Conservation (phyloP, 495 filamentous ascomycete genomes). For the Pyrenopolyporus hunteri region DNA sequence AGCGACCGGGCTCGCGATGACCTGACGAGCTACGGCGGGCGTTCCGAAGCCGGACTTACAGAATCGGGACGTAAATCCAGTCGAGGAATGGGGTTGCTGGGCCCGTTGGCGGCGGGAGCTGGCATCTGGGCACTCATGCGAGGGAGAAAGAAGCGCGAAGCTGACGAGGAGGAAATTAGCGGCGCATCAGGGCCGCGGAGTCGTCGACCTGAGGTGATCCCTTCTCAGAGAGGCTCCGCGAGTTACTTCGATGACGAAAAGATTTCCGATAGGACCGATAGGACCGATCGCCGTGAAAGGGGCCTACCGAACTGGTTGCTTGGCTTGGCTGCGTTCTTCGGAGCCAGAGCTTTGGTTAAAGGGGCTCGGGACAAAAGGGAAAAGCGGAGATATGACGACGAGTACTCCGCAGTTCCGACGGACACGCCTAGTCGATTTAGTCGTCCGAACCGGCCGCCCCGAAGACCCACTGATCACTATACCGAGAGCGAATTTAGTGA, state of each 20-base stretch:
- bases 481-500: conserved; percentile 57
- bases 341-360: conserved; percentile 68
- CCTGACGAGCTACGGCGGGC: conserved; percentile 47
- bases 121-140: conserved; percentile 64
- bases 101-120: conserved; percentile 62
- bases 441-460: conserved; percentile 46
- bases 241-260: conserved; percentile 68
- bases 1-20: conserved; percentile 49
- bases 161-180: conserved; percentile 44
- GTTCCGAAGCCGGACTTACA: conserved; percentile 41
- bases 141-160: conserved; percentile 49
- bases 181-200: conserved; percentile 43
- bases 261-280: conserved; percentile 54
- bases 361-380: conserved; percentile 66
- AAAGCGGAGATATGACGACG: conserved; percentile 61
- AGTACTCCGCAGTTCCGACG: conserved; percentile 61
- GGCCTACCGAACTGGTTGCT: conserved; percentile 70
- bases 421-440: conserved; percentile 56
- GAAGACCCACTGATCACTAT: conserved; percentile 40
- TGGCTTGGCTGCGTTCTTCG: conserved; percentile 69
- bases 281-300: conserved; percentile 46
- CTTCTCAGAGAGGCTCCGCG: conserved; percentile 53
- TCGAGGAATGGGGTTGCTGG: conserved; percentile 57
- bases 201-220: conserved; percentile 52
- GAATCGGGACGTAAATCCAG: conserved; percentile 46